Conservation (phyloP, 768 basidiomycete genomes). For the Pleurotus platypus region DNA sequence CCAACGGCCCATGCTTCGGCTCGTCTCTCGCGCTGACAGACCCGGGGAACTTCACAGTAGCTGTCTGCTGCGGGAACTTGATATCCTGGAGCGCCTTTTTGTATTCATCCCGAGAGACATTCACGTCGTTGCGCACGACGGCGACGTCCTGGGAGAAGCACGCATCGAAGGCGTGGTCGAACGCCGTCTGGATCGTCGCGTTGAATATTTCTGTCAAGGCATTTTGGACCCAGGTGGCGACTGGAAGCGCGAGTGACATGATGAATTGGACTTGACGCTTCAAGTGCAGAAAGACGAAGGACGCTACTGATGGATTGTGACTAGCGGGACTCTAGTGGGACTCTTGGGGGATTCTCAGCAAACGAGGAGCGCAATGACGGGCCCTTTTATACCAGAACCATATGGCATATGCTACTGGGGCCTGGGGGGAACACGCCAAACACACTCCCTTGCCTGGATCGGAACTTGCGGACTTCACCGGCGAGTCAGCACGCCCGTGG, state of each 20-base stretch:
- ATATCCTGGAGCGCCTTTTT: constrained; percentile 27
- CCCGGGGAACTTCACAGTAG: constrained; percentile 21
- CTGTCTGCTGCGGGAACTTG: constrained; percentile 18
- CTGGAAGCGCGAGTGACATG: constrained; percentile 21
- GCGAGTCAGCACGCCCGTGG: too few species aligned
- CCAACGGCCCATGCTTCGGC: constrained; percentile 6
- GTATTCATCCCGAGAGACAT: constrained; percentile 34
- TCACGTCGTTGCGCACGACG: constrained; percentile 35
- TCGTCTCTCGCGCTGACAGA: constrained; percentile 17
- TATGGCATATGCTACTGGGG: too few species aligned
- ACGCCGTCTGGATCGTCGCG: constrained; percentile 30
- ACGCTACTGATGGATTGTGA: constrained; percentile 6
- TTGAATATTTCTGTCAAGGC: constrained; percentile 30
- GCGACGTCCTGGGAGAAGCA: constrained; percentile 30
- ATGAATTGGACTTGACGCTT: neutral
- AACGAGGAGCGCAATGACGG: neutral
- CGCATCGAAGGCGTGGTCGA: constrained; percentile 35
- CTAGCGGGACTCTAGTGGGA: constrained; percentile 1
- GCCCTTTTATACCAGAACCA: neutral
- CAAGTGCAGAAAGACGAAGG: too few species aligned
- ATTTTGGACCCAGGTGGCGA: constrained; percentile 34
- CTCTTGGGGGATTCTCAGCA: neutral
- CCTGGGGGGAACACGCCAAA: neutral
- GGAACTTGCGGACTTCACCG: neutral
- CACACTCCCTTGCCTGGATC: neutral